A percentile compares a stretch with the other conserved stretches of the same genome.
Evolutionary conservation across 345 rosid species (phyloP).

Genomic region (Physaria fendleri): DNA sequence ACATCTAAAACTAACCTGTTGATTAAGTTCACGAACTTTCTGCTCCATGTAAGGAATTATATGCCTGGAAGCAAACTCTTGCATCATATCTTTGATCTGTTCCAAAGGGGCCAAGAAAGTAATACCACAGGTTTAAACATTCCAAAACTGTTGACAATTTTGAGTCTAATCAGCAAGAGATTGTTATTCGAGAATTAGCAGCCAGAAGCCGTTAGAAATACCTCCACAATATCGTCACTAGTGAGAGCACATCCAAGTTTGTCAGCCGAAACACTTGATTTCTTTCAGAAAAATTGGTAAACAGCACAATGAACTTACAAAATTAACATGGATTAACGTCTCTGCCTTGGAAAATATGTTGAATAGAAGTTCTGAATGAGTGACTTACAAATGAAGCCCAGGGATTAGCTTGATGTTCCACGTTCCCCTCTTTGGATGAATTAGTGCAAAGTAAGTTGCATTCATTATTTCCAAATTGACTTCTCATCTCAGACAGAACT

Average conservation of each 20-base stretch:
- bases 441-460: conserved; percentile 83
- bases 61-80: conserved; percentile 83
- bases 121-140: conserved; percentile 30
- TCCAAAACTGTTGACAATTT: conserved; percentile 9
- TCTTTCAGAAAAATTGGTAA: conserved; percentile 46
- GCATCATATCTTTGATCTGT: conserved; percentile 83
- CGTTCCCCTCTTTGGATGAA: conserved; percentile 69
- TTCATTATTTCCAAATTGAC: conserved; percentile 68
- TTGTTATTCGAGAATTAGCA: conserved; percentile 11
- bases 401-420: conserved; percentile 57
- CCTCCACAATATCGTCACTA: conserved; percentile 72
- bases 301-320: conserved; percentile 12
- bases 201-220: conserved; percentile 24
- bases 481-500: conserved; percentile 79
- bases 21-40: conserved; percentile 83
- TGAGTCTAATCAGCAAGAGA: conserved; percentile 14
- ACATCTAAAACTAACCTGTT: conserved; percentile 47
- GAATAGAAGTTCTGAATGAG: conserved; percentile 13
- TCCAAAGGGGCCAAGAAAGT: conserved; percentile 24
- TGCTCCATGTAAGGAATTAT: conserved; percentile 96
- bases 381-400: conserved; percentile 65
- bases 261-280: conserved; percentile 43
- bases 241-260: conserved; percentile 70
- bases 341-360: neutral
- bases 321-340: conserved; percentile 5